These are phyloP conservation scores for Saccharomycopsis javanensis DNA, from an alignment of 805 yeast genomes.

Conservation along the genomic window DNA sequence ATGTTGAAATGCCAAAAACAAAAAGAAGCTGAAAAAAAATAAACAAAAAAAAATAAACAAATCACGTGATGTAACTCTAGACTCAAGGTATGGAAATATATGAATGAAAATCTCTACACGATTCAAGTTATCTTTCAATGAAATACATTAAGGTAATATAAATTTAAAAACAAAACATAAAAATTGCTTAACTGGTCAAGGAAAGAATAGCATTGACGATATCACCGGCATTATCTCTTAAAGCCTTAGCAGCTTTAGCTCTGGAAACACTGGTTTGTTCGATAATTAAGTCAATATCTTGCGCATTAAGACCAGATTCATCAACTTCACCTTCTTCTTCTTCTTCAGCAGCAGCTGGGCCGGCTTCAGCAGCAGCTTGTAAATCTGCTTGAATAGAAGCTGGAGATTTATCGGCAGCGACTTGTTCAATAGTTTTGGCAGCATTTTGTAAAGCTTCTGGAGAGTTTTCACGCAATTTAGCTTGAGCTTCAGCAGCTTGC, in stretches of 20 bases:
- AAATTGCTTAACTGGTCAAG: slow-evolving; percentile 20
- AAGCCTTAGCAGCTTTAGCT: slow-evolving; percentile 85
- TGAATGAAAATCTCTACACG: too few species aligned
- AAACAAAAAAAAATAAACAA: too few species aligned
- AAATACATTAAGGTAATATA: not conserved
- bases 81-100: too few species aligned
- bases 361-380: slow-evolving; percentile 51
- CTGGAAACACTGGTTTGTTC: slow-evolving; percentile 88
- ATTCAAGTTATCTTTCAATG: too few species aligned
- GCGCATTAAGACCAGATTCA: slow-evolving; percentile 71
- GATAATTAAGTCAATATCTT: slow-evolving; percentile 75
- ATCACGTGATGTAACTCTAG: too few species aligned
- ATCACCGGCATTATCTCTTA: slow-evolving; percentile 82
- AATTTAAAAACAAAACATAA: not conserved
- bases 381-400: slow-evolving; percentile 77
- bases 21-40: too few species aligned
- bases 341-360: slow-evolving; percentile 37
- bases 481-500: slow-evolving; percentile 73
- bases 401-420: slow-evolving; percentile 44
- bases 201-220: slow-evolving; percentile 95
- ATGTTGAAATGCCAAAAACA: too few species aligned
- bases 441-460: slow-evolving; percentile 36
- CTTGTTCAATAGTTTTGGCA: slow-evolving; percentile 34
- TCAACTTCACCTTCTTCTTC: slow-evolving; percentile 72
- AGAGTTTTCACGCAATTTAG: slow-evolving; percentile 44